Base-by-base conservation (phyloP, 1,139 yeast species). In the Wickerhamomyces sp. region DNA sequence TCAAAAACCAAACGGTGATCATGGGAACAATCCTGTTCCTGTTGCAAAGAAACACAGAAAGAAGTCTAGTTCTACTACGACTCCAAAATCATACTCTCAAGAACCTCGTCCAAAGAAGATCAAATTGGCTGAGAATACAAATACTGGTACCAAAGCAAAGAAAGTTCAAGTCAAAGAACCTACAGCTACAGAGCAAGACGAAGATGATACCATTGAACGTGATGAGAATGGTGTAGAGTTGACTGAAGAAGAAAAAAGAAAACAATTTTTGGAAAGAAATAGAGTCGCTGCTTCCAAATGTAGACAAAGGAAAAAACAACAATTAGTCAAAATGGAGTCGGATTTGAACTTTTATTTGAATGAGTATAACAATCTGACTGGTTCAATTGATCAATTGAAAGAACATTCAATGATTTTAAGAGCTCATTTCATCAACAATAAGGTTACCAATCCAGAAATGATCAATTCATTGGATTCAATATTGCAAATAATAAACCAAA, bases 251-350 rank as follows among this genome's bases (percentile, higher is more conserved):
- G 91, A 83, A 31, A 87, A 84, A 54, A 73, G 97, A 22, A 78
- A 78, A 55, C 80, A 72, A 46, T 91, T 91, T 50, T 62, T 91
- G 46, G 98, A 91, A 57, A 70, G 97, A 42, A 91, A 91, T 58
- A 71, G 98, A 42, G 77, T 91, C 12, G 99, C 99, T 0, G 98
- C 98, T 0, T 78, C 93, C 26, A 89, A 88, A 59, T 93, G 97
- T 64, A 76, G 99, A 39, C 95, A 86, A 59, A 75, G 96, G 36
- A 93, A 91, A 70, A 91, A 93, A 63, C 89, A 86, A 55, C 82
- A 85, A 68, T 73, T 87, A 28, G 80, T 76, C 40, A 83, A 81
- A 47, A 80, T 91, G 75, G 95, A 89, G 57, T 77, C 72, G 31
- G 94, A 88, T 54, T 68, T 73, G 58, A 70, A 69, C 23, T 80